Conservation (phyloP, 2,329 filamentous ascomycete genomes). For the Aspergillus sp. region DNA sequence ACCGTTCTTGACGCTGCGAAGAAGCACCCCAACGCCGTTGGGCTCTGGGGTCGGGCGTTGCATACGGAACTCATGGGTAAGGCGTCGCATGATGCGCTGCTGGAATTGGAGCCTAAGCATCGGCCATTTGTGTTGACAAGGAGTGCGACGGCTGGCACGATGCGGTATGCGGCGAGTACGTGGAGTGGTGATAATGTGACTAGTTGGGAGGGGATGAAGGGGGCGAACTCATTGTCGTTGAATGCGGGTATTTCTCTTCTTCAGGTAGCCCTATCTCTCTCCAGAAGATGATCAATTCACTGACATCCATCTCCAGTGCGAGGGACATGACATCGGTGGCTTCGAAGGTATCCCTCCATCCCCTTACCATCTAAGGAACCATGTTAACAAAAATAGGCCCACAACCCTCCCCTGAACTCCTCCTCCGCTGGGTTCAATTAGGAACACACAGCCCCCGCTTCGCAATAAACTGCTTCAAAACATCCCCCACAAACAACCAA, state of each 20-base stretch:
- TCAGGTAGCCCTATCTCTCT: conserved; percentile 38
- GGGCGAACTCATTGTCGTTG: conserved; percentile 61
- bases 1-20: conserved; percentile 33
- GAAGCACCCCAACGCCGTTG: conserved; percentile 47
- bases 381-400: conserved; percentile 33
- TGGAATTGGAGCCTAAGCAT: conserved; percentile 51
- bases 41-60: conserved; percentile 62
- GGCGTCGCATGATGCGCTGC: conserved; percentile 61
- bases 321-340: conserved; percentile 68
- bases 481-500: conserved; percentile 56
- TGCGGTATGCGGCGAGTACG: conserved; percentile 63
- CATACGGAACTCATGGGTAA: conserved; percentile 67
- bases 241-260: conserved; percentile 63
- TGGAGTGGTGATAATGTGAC: conserved; percentile 73
- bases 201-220: conserved; percentile 66
- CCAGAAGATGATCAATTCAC: neutral
- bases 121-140: conserved; percentile 64
- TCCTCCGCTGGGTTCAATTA: conserved; percentile 67
- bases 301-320: conserved; percentile 40
- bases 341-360: conserved; percentile 54
- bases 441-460: conserved; percentile 64
- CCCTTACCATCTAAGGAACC: neutral
- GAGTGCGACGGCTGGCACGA: conserved; percentile 63
- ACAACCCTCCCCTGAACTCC: conserved; percentile 62
- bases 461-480: conserved; percentile 75